Conservation (phyloP, 2,329 filamentous ascomycete genomes). For the Fusarium duplospermum region DNA sequence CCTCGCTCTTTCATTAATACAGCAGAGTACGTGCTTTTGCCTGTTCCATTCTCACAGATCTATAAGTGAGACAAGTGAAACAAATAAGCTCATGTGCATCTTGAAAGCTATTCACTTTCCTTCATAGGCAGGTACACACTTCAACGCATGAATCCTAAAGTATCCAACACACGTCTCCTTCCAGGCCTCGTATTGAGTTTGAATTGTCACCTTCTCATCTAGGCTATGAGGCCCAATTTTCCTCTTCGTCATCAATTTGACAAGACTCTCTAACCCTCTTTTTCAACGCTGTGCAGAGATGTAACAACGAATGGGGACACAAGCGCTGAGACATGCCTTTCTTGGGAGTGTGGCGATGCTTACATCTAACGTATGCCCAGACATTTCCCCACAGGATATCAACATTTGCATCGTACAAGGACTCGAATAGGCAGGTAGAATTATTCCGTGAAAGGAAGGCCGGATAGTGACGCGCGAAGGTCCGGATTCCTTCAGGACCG, state of each 20-base stretch:
- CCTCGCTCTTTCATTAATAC: not conserved
- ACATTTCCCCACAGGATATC: not conserved
- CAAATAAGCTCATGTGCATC: not conserved
- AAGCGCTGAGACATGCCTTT: not conserved
- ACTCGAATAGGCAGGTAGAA: not conserved
- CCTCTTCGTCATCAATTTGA: not conserved
- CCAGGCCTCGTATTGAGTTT: not conserved
- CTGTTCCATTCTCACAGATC: not conserved
- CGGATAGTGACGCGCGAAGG: not conserved
- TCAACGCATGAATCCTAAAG: not conserved
- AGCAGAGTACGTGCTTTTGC: not conserved
- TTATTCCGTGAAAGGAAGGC: not conserved
- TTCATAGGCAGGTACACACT: not conserved
- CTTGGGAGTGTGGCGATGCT: not conserved
- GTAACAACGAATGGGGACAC: not conserved
- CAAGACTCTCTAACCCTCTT: not conserved
- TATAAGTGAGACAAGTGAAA: not conserved
- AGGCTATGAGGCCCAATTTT: not conserved
- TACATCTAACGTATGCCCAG: not conserved
- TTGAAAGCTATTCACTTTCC: not conserved
- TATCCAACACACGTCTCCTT: not conserved
- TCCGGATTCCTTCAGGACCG: not conserved
- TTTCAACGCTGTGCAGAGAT: not conserved
- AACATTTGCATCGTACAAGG: not conserved
- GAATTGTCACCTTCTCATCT: not conserved